Conservation (phyloP, 129 eudicot genomes). For the Lactuca saligna region DNA sequence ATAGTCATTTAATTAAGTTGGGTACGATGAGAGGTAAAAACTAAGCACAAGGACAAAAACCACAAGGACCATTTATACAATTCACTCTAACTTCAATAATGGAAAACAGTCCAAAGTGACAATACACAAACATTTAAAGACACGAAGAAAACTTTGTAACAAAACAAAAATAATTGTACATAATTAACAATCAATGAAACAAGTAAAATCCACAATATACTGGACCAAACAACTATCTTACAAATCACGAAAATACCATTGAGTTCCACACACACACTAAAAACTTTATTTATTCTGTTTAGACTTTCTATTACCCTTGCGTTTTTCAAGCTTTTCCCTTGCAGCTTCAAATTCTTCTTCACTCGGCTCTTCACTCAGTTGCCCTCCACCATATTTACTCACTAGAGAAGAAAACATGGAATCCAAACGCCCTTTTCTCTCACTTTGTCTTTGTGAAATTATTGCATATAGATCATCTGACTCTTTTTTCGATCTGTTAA, state of each 20-base stretch:
- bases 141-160: not conserved
- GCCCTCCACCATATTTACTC: slow-evolving; percentile 66
- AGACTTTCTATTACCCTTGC: slow-evolving; percentile 42
- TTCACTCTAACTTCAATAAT: no score
- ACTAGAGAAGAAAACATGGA: slow-evolving; percentile 75
- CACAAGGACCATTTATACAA: no score
- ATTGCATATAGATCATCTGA: slow-evolving; percentile 59
- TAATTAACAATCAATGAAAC: not conserved
- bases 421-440: slow-evolving; percentile 67
- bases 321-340: slow-evolving; percentile 52
- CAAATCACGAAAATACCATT: slow-evolving; percentile 9
- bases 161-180: not conserved
- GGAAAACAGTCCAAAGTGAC: not conserved
- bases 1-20: no score
- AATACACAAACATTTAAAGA: not conserved
- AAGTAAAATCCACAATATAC: slow-evolving; percentile 9
- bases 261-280: slow-evolving; percentile 6
- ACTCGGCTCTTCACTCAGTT: slow-evolving; percentile 50
- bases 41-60: no score
- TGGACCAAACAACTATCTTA: slow-evolving; percentile 1
- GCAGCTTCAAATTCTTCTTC: slow-evolving; percentile 96
- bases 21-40: no score
- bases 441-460: slow-evolving; percentile 54
- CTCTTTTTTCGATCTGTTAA: slow-evolving; percentile 49
- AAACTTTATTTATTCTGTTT: slow-evolving; percentile 37